Evolutionary conservation across 257 asterid genomes (phyloP).

Genomic region (Rehmannia glutinosa): DNA sequence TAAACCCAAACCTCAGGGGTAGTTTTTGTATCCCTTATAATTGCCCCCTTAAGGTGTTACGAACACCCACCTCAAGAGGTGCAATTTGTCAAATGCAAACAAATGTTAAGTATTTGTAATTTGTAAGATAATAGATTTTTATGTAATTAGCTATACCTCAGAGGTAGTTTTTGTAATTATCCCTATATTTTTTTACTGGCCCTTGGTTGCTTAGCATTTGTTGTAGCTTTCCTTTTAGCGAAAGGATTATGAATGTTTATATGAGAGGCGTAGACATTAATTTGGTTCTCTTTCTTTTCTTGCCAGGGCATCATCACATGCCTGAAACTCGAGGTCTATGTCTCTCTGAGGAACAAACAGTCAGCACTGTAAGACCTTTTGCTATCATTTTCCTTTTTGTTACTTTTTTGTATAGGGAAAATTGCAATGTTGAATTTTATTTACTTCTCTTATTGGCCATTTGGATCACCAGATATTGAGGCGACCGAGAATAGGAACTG

Average conservation of each 20-base stretch:
- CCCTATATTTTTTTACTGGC: too few relatives aligned
- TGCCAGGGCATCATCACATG: slow-evolving; percentile 85
- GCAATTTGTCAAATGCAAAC: too few relatives aligned
- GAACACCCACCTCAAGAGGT: too few relatives aligned
- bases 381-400: neutral
- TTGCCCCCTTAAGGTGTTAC: too few relatives aligned
- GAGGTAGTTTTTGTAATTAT: neutral
- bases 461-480: slow-evolving; percentile 43
- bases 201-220: neutral
- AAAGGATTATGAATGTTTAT: neutral
- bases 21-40: too few relatives aligned
- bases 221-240: neutral
- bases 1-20: too few relatives aligned
- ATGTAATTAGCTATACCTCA: neutral
- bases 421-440: neutral
- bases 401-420: neutral
- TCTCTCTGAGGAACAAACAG: slow-evolving; percentile 92
- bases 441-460: neutral
- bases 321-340: slow-evolving; percentile 96
- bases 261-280: neutral
- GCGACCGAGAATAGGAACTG: slow-evolving; percentile 61
- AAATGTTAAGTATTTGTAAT: too few relatives aligned
- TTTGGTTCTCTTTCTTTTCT: slow-evolving; percentile 1
- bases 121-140: too few relatives aligned
- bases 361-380: slow-evolving; percentile 64